Evolutionary conservation across 2,329 filamentous ascomycete genomes (phyloP).

Genomic region (Botrytis sinoallii): DNA sequence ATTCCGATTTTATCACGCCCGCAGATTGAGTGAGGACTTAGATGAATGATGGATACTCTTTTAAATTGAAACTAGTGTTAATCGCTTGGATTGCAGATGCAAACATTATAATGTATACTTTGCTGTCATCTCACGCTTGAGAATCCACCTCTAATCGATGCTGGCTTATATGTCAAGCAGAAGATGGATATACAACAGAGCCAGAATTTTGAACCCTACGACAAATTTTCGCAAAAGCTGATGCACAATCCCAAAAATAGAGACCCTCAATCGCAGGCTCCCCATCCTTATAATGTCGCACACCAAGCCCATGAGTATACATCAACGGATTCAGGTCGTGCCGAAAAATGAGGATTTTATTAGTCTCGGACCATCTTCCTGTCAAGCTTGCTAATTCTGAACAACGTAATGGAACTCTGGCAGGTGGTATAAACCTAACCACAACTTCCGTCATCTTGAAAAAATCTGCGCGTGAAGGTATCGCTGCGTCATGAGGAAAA

Average conservation of each 20-base stretch:
- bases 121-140: not conserved
- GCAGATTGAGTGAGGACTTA: not conserved
- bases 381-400: not conserved
- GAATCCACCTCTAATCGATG: not conserved
- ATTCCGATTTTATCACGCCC: no score
- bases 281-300: not conserved
- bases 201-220: no score
- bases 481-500: not conserved
- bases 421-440: not conserved
- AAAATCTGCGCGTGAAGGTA: not conserved
- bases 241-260: not conserved
- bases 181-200: not conserved
- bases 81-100: not conserved
- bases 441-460: not conserved
- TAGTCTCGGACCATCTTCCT: not conserved
- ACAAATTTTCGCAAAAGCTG: not conserved
- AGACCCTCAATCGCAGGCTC: not conserved
- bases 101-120: not conserved
- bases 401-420: fast-evolving
- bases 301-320: not conserved
- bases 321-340: not conserved
- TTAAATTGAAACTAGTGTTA: no score
- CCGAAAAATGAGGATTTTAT: not conserved
- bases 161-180: not conserved
- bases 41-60: not conserved